Base-by-base conservation (phyloP, 116 monocot genomes). In the Thalassia testudinum region DNA sequence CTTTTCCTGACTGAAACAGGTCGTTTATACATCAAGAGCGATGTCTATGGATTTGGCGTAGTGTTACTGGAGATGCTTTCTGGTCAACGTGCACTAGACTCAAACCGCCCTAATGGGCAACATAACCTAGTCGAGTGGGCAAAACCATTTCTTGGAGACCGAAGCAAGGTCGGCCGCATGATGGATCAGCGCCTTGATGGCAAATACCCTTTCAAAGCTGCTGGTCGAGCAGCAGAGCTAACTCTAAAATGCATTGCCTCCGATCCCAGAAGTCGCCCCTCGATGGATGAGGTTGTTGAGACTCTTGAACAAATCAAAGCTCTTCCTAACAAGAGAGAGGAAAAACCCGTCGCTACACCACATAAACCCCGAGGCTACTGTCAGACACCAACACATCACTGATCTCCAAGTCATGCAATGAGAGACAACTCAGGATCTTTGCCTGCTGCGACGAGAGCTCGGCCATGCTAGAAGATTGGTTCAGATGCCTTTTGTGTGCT, bases 1-100 rank as follows among this genome's bases (percentile, higher is more conserved):
- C n/a, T n/a, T n/a, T n/a, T n/a, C n/a, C n/a, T n/a, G n/a, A n/a
- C 7, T 16, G 30, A 34, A 8, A 17, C 37, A 87, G 81, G 81
- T 37, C 81, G 75, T 70, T 43, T 87, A 20, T 87, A 75, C 23
- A 78, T 81, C 43, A 87, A 78, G 65, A 87, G 78, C 15, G 87
- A 81, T 42, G 87, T 82, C 7, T 82, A 78, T 26, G 82, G 82
- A 7, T 81, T 87, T 6, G 87, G 87, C n/a, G 87, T 87, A 0
- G 87, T 87, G 21, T 53, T 87, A 24, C 67, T 87, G 23, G 86
- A 87, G 69, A 78, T 81, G 72, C 67, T 87, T 24, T 69, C 81
- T 0, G 86, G 86, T 20, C 69, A 75, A 51, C 65, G 78, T 12
- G 81, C 81, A 11, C 62, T 81, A 21, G 86, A 87, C 47, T 7